Evolutionary conservation across 805 yeast genomes (phyloP).

Genomic region (Metschnikowia rubicola): DNA sequence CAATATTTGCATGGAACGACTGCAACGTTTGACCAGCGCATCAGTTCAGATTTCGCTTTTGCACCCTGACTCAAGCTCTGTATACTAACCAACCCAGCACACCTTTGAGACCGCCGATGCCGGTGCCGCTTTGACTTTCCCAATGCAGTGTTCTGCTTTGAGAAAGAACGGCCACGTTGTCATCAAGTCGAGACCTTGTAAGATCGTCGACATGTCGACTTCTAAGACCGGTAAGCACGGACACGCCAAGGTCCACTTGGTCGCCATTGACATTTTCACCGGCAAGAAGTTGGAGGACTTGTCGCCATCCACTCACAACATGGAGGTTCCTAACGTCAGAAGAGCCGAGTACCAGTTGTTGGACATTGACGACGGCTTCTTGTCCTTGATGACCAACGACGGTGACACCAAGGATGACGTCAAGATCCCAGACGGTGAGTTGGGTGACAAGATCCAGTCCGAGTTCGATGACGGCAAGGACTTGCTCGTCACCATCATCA

Average conservation of each 20-base stretch:
- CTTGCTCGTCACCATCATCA: constrained; percentile 90
- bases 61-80: too few relatives aligned
- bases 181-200: constrained; percentile 99
- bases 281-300: constrained; percentile 99
- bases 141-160: constrained; percentile 99
- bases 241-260: constrained; percentile 99
- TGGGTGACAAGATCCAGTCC: constrained; percentile 87
- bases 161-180: constrained; percentile 99
- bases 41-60: neutral
- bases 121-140: constrained; percentile 97
- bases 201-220: constrained; percentile 99
- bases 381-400: constrained; percentile 91
- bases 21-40: neutral
- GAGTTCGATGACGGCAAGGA: constrained; percentile 99
- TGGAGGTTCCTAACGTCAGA: constrained; percentile 97
- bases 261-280: constrained; percentile 98
- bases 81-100: constrained; percentile 54
- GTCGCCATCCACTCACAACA: constrained; percentile 99
- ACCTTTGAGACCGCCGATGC: constrained; percentile 97
- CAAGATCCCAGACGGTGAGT: constrained; percentile 95
- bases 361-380: constrained; percentile 98
- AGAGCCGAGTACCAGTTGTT: constrained; percentile 96
- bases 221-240: constrained; percentile 99
- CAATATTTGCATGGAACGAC: too few relatives aligned
- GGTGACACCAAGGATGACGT: constrained; percentile 99